phyloP scores from a whole-genome alignment of 2,329 filamentous ascomycete species.

The Lachnellula hyalina region DNA sequence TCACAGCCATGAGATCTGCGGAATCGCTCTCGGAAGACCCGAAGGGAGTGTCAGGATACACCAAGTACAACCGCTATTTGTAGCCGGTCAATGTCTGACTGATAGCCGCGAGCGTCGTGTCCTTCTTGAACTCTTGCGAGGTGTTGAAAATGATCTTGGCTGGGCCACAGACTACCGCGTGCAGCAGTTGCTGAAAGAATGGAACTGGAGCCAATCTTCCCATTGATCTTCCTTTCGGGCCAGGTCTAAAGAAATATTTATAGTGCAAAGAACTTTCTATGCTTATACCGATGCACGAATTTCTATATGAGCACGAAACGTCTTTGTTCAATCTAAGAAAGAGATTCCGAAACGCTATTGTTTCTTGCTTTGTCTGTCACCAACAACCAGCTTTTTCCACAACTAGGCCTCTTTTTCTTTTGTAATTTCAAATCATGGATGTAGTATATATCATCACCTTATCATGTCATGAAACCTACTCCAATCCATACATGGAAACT shows the following conservation, averaged over 20 bases:
- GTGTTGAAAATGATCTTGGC: constrained; percentile 57
- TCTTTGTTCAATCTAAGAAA: too few species aligned
- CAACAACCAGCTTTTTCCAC: too few species aligned
- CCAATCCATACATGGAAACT: not conserved
- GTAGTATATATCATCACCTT: not conserved
- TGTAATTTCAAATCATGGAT: not conserved
- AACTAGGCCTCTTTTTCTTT: too few species aligned
- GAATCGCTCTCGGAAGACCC: constrained; percentile 51
- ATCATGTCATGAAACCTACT: not conserved
- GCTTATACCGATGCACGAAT: not conserved
- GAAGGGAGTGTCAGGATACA: constrained; percentile 53
- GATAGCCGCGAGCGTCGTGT: constrained; percentile 48
- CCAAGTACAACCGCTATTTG: constrained; percentile 54
- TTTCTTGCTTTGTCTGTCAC: too few species aligned
- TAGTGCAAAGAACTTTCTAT: not conserved
- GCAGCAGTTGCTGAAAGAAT: constrained; percentile 45
- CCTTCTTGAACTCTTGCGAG: constrained; percentile 49
- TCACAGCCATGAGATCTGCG: constrained; percentile 57
- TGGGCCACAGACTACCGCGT: constrained; percentile 60
- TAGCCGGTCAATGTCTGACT: constrained; percentile 55
- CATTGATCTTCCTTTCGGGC: constrained; percentile 1
- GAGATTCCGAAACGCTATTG: too few species aligned
- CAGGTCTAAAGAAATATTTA: not conserved
- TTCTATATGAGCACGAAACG: too few species aligned
- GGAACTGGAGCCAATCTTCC: constrained; percentile 23